Percentiles rank a stretch among this genome's conserved stretches.
Evolutionary conservation across 164 flowering plant species (phyloP).

Genomic region (Nymphaea thermarum): DNA sequence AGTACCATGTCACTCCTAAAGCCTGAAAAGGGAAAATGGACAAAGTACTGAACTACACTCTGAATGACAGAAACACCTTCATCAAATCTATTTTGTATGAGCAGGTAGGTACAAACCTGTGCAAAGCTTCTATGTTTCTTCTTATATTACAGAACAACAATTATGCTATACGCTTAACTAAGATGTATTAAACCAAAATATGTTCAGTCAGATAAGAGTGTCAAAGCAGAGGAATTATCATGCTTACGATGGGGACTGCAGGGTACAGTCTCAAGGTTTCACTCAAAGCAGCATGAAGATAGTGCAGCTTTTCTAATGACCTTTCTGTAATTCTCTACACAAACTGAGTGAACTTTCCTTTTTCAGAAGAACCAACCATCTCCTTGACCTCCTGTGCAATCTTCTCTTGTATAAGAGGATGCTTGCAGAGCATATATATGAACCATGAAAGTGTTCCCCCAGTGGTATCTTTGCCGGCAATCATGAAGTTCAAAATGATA

Average conservation of each 20-base stretch:
- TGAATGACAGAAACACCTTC: too few relatives aligned
- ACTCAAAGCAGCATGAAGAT: slow-evolving; percentile 65
- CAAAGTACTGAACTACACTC: too few relatives aligned
- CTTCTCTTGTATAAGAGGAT: slow-evolving; percentile 42
- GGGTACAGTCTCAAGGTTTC: slow-evolving; percentile 80
- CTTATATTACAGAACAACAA: too few relatives aligned
- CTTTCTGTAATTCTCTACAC: slow-evolving; percentile 35
- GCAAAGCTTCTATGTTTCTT: too few relatives aligned
- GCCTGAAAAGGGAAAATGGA: too few relatives aligned
- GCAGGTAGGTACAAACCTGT: too few relatives aligned
- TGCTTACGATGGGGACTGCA: slow-evolving; percentile 57
- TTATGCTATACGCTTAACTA: too few relatives aligned
- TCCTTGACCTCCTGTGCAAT: slow-evolving; percentile 21
- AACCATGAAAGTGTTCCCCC: slow-evolving; percentile 44
- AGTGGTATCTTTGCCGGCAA: slow-evolving; percentile 46
- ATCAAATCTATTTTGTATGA: too few relatives aligned
- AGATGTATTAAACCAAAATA: background rate
- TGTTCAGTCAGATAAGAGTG: background rate
- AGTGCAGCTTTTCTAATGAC: slow-evolving; percentile 53
- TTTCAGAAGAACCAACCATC: slow-evolving; percentile 5
- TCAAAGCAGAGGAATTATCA: background rate
- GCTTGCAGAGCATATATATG: slow-evolving; percentile 43
- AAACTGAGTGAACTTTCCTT: background rate
- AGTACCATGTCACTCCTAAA: too few relatives aligned
- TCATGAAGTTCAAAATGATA: slow-evolving; percentile 33